Percentiles rank a stretch among this genome's conserved stretches.
phyloP scores from a whole-genome alignment of 179 eudicot genomes.

The Silene coronaria region DNA sequence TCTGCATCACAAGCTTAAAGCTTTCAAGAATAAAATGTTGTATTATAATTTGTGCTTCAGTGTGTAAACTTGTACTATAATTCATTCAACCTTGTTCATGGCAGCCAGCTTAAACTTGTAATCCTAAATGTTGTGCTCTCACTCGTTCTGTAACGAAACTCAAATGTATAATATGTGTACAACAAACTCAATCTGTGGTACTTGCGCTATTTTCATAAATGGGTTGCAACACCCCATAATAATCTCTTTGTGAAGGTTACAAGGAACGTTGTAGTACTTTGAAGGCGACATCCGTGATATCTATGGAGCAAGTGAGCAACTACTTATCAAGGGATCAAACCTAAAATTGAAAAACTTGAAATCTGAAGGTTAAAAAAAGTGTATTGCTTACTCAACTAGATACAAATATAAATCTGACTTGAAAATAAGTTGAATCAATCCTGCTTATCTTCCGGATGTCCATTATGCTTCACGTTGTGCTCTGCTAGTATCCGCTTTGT shows the following conservation, averaged over 20 bases:
- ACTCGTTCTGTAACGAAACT: not conserved
- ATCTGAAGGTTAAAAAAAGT: too few species aligned
- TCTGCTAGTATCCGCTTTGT: constrained; percentile 52
- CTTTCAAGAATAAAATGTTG: constrained; percentile 4
- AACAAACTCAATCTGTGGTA: too few species aligned
- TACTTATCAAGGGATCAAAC: not conserved
- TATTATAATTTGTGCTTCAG: constrained; percentile 12
- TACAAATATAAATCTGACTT: not conserved
- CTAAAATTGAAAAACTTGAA: too few species aligned
- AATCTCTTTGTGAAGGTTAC: too few species aligned
- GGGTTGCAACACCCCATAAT: too few species aligned
- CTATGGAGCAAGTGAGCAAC: not conserved
- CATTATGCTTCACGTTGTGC: constrained; percentile 33
- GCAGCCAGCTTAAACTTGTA: constrained; percentile 8
- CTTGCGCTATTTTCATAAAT: too few species aligned
- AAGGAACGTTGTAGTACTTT: too few species aligned
- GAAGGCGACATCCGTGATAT: too few species aligned
- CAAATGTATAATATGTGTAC: too few species aligned
- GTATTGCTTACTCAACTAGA: not conserved
- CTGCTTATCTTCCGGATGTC: constrained; percentile 28
- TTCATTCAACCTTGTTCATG: not conserved
- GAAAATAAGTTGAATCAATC: constrained; percentile 25
- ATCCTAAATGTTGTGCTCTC: not conserved
- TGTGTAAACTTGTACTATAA: not conserved
- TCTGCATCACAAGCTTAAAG: not conserved